phyloP scores from a whole-genome alignment of 495 filamentous ascomycete species.

The Talaromyces trachyspermus region DNA sequence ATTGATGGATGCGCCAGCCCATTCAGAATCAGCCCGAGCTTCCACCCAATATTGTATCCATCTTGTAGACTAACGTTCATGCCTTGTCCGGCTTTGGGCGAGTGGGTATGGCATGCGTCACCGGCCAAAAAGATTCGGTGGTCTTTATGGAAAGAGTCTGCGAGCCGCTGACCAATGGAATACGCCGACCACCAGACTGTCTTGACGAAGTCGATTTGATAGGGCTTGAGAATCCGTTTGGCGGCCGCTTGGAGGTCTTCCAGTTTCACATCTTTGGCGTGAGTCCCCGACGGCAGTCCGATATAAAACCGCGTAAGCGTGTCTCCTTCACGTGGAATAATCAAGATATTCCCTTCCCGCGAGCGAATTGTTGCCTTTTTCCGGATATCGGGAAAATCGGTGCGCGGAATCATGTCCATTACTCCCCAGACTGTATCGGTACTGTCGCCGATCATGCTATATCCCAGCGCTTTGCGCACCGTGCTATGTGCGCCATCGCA shows the following conservation, averaged over 20 bases:
- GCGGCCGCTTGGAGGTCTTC: conserved; percentile 51
- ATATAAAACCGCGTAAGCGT: conserved; percentile 59
- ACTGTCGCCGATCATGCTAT: conserved; percentile 66
- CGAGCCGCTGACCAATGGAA: conserved; percentile 68
- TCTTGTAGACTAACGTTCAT: conserved; percentile 69
- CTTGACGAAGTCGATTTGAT: conserved; percentile 45
- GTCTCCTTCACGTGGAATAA: conserved; percentile 71
- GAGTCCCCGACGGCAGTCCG: conserved; percentile 43
- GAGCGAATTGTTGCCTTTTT: conserved; percentile 60
- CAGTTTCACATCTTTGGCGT: conserved; percentile 48
- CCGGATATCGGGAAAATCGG: conserved; percentile 62
- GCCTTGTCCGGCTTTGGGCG: conserved; percentile 67
- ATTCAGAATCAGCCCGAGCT: conserved; percentile 54
- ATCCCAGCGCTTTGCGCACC: conserved; percentile 59
- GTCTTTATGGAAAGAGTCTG: conserved; percentile 53
- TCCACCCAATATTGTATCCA: conserved; percentile 68
- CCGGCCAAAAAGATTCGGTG: conserved; percentile 54
- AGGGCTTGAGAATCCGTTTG: conserved; percentile 52
- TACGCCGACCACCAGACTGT: conserved; percentile 55
- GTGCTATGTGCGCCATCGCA: conserved; percentile 74
- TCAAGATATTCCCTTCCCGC: conserved; percentile 48
- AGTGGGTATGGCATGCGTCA: conserved; percentile 46
- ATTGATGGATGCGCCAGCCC: conserved; percentile 44
- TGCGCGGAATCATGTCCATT: conserved; percentile 58
- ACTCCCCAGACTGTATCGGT: conserved; percentile 62